These are phyloP conservation scores for Strobilomyces confusus DNA, from an alignment of 768 basidiomycete species.

Conservation along the genomic window DNA sequence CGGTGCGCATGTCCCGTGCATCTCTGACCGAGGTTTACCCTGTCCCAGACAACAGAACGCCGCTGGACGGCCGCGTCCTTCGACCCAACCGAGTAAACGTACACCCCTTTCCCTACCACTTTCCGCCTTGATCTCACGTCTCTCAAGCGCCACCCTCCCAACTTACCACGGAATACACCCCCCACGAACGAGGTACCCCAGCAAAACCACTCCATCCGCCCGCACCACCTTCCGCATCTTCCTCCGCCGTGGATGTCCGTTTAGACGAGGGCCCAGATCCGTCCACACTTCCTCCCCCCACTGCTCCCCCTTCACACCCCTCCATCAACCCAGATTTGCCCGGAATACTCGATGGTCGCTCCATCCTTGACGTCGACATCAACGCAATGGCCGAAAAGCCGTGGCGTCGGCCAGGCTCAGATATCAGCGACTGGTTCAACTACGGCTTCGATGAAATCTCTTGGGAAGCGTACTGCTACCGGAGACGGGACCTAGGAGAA, in stretches of 20 bases:
- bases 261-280: constrained; percentile 58
- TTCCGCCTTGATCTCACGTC: constrained; percentile 4
- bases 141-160: constrained; percentile 43
- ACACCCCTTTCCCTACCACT: constrained; percentile 4
- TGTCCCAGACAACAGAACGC: constrained; percentile 34
- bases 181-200: constrained; percentile 57
- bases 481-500: constrained; percentile 77
- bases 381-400: constrained; percentile 72
- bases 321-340: constrained; percentile 62
- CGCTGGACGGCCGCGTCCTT: constrained; percentile 31
- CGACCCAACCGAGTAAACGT: constrained; percentile 33
- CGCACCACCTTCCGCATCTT: constrained; percentile 19
- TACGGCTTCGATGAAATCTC: constrained; percentile 97
- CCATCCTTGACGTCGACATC: constrained; percentile 83
- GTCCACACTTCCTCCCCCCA: constrained; percentile 58
- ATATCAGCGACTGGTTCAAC: constrained; percentile 98
- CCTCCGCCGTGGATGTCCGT: constrained; percentile 14
- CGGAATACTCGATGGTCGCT: constrained; percentile 68
- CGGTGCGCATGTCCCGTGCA: constrained; percentile 40
- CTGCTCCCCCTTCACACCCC: constrained; percentile 78
- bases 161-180: constrained; percentile 80
- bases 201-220: constrained; percentile 25
- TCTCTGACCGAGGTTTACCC: not conserved
- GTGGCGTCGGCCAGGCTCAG: constrained; percentile 89
- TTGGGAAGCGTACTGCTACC: constrained; percentile 90